These are phyloP conservation scores for Aspergillus sp. DNA, from an alignment of 2,329 filamentous ascomycete species.

Conservation along the genomic window DNA sequence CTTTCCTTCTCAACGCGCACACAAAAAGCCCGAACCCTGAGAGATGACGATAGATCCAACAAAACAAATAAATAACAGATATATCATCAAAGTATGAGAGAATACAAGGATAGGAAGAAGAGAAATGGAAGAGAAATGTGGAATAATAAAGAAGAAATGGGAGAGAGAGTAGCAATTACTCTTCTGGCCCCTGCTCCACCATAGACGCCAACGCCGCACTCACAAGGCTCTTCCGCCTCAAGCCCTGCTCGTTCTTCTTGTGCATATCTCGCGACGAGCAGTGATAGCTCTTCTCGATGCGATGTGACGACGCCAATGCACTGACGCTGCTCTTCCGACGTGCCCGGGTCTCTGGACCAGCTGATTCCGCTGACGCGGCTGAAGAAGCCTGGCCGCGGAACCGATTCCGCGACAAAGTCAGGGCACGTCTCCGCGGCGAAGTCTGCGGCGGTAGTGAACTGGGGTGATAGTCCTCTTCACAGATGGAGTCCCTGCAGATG, in stretches of 20 bases:
- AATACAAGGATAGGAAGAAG: neutral
- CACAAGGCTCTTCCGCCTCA: constrained; percentile 41
- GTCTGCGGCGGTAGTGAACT: constrained; percentile 39
- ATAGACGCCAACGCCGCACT: constrained; percentile 42
- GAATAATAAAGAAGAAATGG: neutral
- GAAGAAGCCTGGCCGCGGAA: constrained; percentile 26
- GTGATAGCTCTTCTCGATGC: constrained; percentile 39
- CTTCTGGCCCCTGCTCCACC: constrained; percentile 24
- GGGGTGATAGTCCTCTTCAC: constrained; percentile 39
- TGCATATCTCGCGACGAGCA: constrained; percentile 26
- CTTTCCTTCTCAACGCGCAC: constrained; percentile 13
- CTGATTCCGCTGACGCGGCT: neutral
- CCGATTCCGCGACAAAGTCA: constrained; percentile 31
- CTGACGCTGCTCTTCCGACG: constrained; percentile 34
- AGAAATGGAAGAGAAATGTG: neutral
- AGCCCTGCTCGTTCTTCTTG: constrained; percentile 39
- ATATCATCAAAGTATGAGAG: constrained; percentile 2
- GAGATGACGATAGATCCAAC: constrained; percentile 1
- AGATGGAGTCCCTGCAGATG: constrained; percentile 10
- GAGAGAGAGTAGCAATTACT: neutral
- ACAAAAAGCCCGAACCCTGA: constrained; percentile 7
- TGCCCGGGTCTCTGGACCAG: neutral
- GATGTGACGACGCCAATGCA: constrained; percentile 25
- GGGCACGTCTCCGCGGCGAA: constrained; percentile 34
- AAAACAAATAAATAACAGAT: constrained; percentile 5